A percentile compares a stretch with the other conserved stretches of the same genome.
Evolutionary conservation across 169 alveolate species (phyloP).

Genomic region (Cryptosporidium viatorum): DNA sequence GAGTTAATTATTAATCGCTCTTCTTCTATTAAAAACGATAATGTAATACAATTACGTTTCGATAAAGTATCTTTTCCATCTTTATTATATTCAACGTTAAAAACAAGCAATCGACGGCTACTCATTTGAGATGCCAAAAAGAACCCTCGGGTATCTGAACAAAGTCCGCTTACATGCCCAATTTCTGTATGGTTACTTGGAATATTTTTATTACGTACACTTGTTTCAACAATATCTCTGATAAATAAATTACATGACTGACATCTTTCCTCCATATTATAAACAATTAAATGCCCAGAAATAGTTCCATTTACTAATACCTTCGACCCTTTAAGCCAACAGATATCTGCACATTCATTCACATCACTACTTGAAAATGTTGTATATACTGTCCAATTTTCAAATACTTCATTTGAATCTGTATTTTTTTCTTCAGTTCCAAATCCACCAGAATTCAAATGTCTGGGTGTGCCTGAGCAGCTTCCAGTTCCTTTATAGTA

Average conservation of each 20-base stretch:
- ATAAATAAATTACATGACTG: conserved; percentile 41
- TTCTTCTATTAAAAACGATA: conserved; percentile 56
- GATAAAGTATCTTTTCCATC: conserved; percentile 13
- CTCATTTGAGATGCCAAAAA: conserved; percentile 70
- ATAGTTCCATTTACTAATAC: conserved; percentile 63
- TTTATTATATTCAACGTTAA: conserved; percentile 36
- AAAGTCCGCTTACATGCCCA: conserved; percentile 66
- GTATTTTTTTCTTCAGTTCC: neutral
- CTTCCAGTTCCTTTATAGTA: conserved; percentile 2
- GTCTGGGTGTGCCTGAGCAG: neutral
- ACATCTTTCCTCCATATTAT: conserved; percentile 48
- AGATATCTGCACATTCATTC: conserved; percentile 67
- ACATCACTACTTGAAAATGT: conserved; percentile 68
- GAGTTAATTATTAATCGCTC: conserved; percentile 39
- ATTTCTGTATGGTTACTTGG: neutral
- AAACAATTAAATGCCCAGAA: conserved; percentile 56
- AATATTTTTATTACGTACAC: conserved; percentile 8
- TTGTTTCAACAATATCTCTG: conserved; percentile 47
- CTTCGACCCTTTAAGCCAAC: conserved; percentile 73
- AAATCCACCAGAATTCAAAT: neutral
- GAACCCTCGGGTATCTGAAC: conserved; percentile 33
- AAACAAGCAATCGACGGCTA: conserved; percentile 6
- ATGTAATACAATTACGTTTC: conserved; percentile 28
- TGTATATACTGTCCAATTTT: conserved; percentile 52
- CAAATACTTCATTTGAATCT: conserved; percentile 12